Evolutionary conservation across 2,329 filamentous ascomycete genomes (phyloP), one percentile per base, ranked within the genome.

Genomic region (Zymoseptoria pseudotritici): DNA sequence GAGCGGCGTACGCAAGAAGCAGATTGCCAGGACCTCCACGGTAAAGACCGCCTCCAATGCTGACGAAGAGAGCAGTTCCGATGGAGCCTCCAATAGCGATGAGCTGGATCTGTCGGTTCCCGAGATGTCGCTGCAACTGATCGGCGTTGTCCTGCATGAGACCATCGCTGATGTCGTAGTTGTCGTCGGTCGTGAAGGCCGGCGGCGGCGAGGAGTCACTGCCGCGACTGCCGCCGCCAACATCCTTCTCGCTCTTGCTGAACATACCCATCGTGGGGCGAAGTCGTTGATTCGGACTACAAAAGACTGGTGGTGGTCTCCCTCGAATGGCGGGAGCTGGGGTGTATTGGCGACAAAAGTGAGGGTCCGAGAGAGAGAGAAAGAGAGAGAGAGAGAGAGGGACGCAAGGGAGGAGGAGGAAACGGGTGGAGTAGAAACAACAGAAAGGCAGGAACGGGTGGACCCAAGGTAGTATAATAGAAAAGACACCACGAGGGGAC

Each of bases 1-100:
- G 86, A 51, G 84, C 63, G 36, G 77, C 76, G 69, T 83, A 88
- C 46, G 82, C 84, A 59, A 88, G 70, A 62, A 88, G 77, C 50
- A 87, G 73, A 59, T 78, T 81, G 53, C 73, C 78, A 9, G 81
- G 80, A 19, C 81, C 80, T 52, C 77, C 80, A 53, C 74, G 74
- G 62, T 74, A 74, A 22, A 83, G 74, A 60, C 83, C 84, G 64
- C 76, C 76, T 59, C 84, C 84, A 63, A 88, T 86, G 67, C 79
- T 66, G 29, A 72, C 71, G 65, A 74, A 74, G 9, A 71, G 64
- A 3, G 69, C 70, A 24, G 69, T 72, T 20, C 70, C 70, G 56
- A 73, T 74, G 21, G 65, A 66, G 58, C 71, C 71, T 55, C 71
- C 72, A 58, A 74, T 73, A 60, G 71, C 72, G 52, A 74, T 71